A percentile compares a stretch with the other conserved stretches of the same genome.
Evolutionary conservation across 371 early-diverging fungal species (phyloP).

Genomic region (Dinochytrium kinnereticum): DNA sequence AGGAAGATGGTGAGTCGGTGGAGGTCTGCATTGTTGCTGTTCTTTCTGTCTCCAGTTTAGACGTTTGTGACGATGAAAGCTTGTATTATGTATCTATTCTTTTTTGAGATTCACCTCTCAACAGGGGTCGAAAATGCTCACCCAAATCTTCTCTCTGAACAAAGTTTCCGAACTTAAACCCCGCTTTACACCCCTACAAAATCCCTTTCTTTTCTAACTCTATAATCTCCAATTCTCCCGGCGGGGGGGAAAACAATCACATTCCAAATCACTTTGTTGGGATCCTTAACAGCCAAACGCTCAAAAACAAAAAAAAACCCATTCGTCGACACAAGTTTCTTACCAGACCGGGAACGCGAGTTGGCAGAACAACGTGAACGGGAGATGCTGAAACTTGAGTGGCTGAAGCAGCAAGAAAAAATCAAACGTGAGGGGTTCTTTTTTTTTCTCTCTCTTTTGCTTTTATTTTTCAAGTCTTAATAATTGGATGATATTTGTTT

Average conservation of each 20-base stretch:
- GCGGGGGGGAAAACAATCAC: too few relatives aligned
- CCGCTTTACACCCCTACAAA: too few relatives aligned
- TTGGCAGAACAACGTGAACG: constrained; percentile 74
- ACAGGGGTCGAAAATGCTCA: not conserved
- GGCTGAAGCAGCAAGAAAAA: constrained; percentile 80
- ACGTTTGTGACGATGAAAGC: not conserved
- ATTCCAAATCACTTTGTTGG: too few relatives aligned
- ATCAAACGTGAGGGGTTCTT: constrained; percentile 65
- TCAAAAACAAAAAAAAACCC: constrained; percentile 78
- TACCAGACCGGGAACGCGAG: constrained; percentile 92
- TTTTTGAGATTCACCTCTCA: too few relatives aligned
- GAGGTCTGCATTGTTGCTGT: not conserved
- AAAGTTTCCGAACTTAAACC: too few relatives aligned
- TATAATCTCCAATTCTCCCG: too few relatives aligned
- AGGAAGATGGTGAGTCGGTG: not conserved
- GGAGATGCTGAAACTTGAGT: constrained; percentile 77
- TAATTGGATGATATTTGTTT: not conserved
- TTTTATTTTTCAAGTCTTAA: not conserved
- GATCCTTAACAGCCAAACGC: constrained; percentile 26
- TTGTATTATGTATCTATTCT: not conserved
- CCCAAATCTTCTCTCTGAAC: constrained; percentile 50
- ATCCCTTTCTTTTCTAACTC: too few relatives aligned
- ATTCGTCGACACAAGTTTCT: constrained; percentile 87
- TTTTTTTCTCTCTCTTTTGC: constrained; percentile 29
- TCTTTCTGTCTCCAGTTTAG: not conserved